Evolutionary conservation across 108 stramenopile species (phyloP), one percentile per base, ranked within the genome.

Genomic region (Bacterosira constricta): DNA sequence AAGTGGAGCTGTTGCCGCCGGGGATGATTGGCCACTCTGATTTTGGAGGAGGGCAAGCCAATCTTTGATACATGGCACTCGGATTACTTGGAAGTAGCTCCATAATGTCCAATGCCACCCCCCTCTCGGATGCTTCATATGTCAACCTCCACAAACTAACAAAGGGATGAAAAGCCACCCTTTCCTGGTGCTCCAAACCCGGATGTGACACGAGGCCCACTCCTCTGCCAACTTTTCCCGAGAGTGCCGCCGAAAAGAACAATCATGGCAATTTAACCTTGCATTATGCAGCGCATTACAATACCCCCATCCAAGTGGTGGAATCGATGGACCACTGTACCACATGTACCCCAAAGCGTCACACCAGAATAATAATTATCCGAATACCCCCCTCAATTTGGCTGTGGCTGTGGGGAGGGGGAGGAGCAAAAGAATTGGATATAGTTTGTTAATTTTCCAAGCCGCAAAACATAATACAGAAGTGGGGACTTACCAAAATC

Each of bases 141-240:
- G 83, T 86, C 23, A 88, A 90, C 52, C 71, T 93, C 32, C 89
- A 93, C 35, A 89, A 93, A 63, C 39, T 93, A 9, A 86, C 89
- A 42, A 90, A 93, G 67, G 92, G 92, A 29, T 93, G 92, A 89
- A 93, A 93, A 47, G 92, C 92, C 1, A 89, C 92, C 34, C 85
- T 93, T 59, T 75, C 85, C 11, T 80, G 92, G 52, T 81, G 88
- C 35, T 84, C 78, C 13, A 89, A 93, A 73, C 89, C 89, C 75
- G 86, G 0, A 89, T 89, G 11, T 85, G 87, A 47, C 82, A 86
- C 44, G 92, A 93, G 79, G 83, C 89, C n/a, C 81, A 77, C 58
- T 58, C 54, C 90, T 27, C 70, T 93, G 38, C 85, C 85, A 59
- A 60, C 88, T 27, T 90, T 76, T 47, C 92, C 92, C 38, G 89